Conservation (phyloP, 2,329 filamentous ascomycete genomes). For the Delphinella strobiligena region DNA sequence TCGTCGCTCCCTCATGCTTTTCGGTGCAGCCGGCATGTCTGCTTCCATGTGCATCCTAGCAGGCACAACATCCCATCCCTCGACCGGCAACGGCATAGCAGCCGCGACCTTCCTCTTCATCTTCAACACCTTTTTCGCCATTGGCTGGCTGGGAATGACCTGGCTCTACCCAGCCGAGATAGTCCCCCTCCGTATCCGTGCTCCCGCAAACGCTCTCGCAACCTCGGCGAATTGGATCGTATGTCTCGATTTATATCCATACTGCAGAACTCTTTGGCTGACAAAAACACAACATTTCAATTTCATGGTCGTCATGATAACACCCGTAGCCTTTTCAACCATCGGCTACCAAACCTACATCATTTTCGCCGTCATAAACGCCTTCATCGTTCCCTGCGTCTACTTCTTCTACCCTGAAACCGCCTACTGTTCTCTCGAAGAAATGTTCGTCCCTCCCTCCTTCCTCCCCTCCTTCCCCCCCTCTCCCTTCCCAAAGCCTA, state of each 20-base stretch:
- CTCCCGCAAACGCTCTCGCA: conserved; percentile 16
- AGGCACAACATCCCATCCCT: conserved; percentile 13
- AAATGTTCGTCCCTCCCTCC: too few relatives aligned
- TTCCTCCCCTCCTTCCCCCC: too few relatives aligned
- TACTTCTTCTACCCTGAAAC: conserved; percentile 40
- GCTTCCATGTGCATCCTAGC: conserved; percentile 20
- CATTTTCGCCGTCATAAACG: conserved; percentile 50
- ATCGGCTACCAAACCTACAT: conserved; percentile 49
- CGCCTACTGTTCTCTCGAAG: conserved; percentile 50
- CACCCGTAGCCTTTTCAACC: conserved; percentile 43
- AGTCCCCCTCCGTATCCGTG: conserved; percentile 13
- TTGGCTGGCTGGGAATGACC: conserved; percentile 43
- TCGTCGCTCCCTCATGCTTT: conserved; percentile 57
- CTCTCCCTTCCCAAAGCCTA: too few relatives aligned
- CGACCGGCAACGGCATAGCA: conserved; percentile 9
- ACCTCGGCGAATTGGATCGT: conserved; percentile 41
- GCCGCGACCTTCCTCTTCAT: conserved; percentile 29
- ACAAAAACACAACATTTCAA: conserved; percentile 8
- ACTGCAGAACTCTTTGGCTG: background rate
- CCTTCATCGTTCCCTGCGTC: conserved; percentile 37
- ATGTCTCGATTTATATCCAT: background rate
- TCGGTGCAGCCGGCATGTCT: conserved; percentile 45
- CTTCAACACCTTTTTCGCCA: conserved; percentile 42
- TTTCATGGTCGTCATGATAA: conserved; percentile 45
- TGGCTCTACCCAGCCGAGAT: conserved; percentile 14